These are phyloP conservation scores for Penicillium fuscoglaucum DNA, from an alignment of 2,329 filamentous ascomycete genomes.

Conservation along the genomic window DNA sequence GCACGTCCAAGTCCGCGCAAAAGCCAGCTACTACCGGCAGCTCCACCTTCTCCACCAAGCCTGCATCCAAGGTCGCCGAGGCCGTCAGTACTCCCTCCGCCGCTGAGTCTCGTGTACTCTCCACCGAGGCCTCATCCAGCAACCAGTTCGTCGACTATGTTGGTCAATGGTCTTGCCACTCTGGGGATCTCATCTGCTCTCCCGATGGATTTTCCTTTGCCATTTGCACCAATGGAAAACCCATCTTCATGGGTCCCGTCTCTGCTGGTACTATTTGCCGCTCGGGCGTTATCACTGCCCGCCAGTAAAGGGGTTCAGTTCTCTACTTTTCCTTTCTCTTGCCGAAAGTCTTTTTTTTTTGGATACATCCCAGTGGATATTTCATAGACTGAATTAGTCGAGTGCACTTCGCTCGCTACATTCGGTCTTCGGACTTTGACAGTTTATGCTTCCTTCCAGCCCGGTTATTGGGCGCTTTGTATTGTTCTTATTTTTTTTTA, in stretches of 20 bases:
- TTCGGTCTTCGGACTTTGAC: background rate
- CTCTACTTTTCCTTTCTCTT: background rate
- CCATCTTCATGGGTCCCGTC: slow-evolving; percentile 41
- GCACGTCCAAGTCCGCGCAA: background rate
- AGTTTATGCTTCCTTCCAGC: background rate
- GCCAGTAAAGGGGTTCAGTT: background rate
- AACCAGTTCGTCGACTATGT: slow-evolving; percentile 22
- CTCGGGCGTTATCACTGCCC: slow-evolving; percentile 25
- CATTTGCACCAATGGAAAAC: slow-evolving; percentile 33
- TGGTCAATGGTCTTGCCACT: slow-evolving; percentile 20
- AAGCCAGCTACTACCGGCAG: background rate
- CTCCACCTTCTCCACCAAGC: slow-evolving; percentile 1
- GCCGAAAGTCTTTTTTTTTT: background rate
- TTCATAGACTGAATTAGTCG: background rate
- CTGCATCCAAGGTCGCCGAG: slow-evolving; percentile 17
- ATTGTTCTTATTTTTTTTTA: slow-evolving; percentile 2
- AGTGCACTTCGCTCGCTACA: background rate
- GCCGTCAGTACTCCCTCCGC: slow-evolving; percentile 12
- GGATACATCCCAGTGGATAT: background rate
- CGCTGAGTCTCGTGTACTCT: slow-evolving; percentile 11
- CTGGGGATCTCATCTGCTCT: slow-evolving; percentile 38
- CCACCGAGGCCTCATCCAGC: slow-evolving; percentile 18
- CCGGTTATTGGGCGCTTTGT: background rate
- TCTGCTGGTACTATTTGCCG: slow-evolving; percentile 39
- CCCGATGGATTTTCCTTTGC: slow-evolving; percentile 36